Conservation (phyloP, 2,329 filamentous ascomycete species). For the Alternaria hordeiaustralica region DNA sequence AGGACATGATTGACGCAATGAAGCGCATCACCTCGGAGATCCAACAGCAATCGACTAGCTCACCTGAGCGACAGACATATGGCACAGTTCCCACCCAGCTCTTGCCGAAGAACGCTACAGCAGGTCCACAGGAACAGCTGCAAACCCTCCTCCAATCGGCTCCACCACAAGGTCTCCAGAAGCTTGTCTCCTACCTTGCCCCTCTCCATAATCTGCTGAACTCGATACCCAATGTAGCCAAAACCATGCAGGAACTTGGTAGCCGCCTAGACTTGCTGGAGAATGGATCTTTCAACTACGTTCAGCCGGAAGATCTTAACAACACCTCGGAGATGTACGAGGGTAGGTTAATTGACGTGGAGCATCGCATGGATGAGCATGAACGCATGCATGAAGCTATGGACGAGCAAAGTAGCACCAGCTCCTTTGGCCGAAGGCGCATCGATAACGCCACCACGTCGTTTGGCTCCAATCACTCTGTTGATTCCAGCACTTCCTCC, state of each 20-base stretch:
- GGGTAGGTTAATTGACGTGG: slow-evolving; percentile 71
- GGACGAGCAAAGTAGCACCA: slow-evolving; percentile 38
- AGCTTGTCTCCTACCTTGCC: slow-evolving; percentile 44
- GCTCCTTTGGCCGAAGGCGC: slow-evolving; percentile 35
- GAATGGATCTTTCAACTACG: slow-evolving; percentile 70
- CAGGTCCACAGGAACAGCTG: slow-evolving; percentile 39
- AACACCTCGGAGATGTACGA: slow-evolving; percentile 73
- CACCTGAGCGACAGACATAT: slow-evolving; percentile 21
- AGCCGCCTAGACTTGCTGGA: slow-evolving; percentile 73
- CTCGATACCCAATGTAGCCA: slow-evolving; percentile 48
- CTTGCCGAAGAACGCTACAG: slow-evolving; percentile 32
- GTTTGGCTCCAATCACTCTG: slow-evolving; percentile 50
- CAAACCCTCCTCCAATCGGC: slow-evolving; percentile 39
- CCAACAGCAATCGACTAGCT: slow-evolving; percentile 25
- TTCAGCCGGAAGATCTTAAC: slow-evolving; percentile 71
- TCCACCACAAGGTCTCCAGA: slow-evolving; percentile 42
- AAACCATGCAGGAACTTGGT: slow-evolving; percentile 66
- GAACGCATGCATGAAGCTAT: slow-evolving; percentile 44
- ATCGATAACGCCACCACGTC: slow-evolving; percentile 45
- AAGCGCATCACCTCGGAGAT: slow-evolving; percentile 31
- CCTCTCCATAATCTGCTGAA: slow-evolving; percentile 47
- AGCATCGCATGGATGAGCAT: slow-evolving; percentile 58
- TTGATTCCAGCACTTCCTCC: slow-evolving; percentile 48
- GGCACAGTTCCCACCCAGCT: slow-evolving; percentile 30
- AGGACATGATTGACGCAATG: slow-evolving; percentile 41